Evolutionary conservation across 768 basidiomycete species (phyloP).

Genomic region (Kwoniella sp.): DNA sequence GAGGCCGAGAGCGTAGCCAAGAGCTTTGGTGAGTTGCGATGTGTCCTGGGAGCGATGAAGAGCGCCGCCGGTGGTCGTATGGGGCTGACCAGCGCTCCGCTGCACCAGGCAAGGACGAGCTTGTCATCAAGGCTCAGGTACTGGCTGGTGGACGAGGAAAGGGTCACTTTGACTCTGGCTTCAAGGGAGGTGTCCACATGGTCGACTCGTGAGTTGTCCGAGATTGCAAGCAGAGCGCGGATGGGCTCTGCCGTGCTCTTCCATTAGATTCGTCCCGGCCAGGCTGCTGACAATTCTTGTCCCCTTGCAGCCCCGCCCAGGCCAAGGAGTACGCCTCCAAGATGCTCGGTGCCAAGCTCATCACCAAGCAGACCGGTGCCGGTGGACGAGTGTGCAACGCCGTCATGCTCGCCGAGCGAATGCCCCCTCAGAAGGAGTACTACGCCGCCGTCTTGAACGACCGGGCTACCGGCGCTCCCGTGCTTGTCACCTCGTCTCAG

Average conservation of each 20-base stretch:
- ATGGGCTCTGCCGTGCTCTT: no score
- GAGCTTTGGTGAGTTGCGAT: slow-evolving; percentile 64
- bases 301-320: slow-evolving; percentile 65
- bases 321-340: slow-evolving; percentile 79
- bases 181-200: slow-evolving; percentile 96
- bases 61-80: neutral
- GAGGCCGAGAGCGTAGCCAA: slow-evolving; percentile 87
- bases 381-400: slow-evolving; percentile 91
- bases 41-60: neutral
- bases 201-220: slow-evolving; percentile 65
- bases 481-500: slow-evolving; percentile 86
- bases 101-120: slow-evolving; percentile 61
- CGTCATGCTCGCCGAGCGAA: slow-evolving; percentile 96
- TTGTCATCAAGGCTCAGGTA: slow-evolving; percentile 98
- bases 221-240: no score
- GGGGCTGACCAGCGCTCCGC: neutral
- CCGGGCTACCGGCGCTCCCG: slow-evolving; percentile 78
- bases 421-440: slow-evolving; percentile 91
- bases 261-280: no score
- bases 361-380: slow-evolving; percentile 97
- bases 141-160: slow-evolving; percentile 98
- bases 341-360: slow-evolving; percentile 92
- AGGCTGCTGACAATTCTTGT: neutral
- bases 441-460: slow-evolving; percentile 97
- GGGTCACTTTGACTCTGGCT: slow-evolving; percentile 84